These are phyloP conservation scores for Neophaeococcomyces aloes DNA, from an alignment of 2,329 filamentous ascomycete species.

Conservation along the genomic window DNA sequence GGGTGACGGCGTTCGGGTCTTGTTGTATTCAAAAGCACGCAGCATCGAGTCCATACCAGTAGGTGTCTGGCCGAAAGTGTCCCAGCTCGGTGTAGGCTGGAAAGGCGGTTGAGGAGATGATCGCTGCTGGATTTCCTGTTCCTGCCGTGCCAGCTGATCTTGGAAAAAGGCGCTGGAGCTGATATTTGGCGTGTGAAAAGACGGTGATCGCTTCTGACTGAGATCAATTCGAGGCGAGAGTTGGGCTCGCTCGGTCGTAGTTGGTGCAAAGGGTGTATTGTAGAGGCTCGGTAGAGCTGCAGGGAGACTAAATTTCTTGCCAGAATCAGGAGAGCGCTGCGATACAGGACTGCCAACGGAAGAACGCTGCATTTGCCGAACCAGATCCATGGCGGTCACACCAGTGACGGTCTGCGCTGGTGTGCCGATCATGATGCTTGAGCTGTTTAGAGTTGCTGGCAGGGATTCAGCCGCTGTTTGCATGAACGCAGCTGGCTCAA, in stretches of 20 bases:
- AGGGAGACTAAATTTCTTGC: slow-evolving; percentile 10
- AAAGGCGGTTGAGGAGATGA: slow-evolving; percentile 12
- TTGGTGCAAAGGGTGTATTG: slow-evolving; percentile 36
- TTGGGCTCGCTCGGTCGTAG: slow-evolving; percentile 28
- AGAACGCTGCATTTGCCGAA: slow-evolving; percentile 15
- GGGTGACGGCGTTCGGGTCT: slow-evolving; percentile 3
- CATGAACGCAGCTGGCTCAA: slow-evolving; percentile 24
- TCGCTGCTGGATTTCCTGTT: slow-evolving; percentile 11
- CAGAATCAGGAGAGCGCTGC: slow-evolving; percentile 1
- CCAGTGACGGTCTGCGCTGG: slow-evolving; percentile 1
- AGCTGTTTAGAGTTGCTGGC: slow-evolving; percentile 30
- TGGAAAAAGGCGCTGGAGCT: slow-evolving; percentile 7
- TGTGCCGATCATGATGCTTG: slow-evolving; percentile 1
- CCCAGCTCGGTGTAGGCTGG: slow-evolving; percentile 3
- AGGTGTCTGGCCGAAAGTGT: slow-evolving; percentile 4
- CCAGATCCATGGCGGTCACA: slow-evolving; percentile 11
- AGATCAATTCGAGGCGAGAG: slow-evolving; percentile 12
- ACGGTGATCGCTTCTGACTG: background rate
- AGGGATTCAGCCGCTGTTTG: slow-evolving; percentile 39
- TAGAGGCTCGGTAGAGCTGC: slow-evolving; percentile 33
- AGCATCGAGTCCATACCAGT: slow-evolving; percentile 5
- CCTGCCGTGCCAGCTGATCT: background rate
- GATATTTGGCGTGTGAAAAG: background rate
- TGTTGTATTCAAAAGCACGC: slow-evolving; percentile 2
- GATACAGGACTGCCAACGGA: slow-evolving; percentile 7